Evolutionary conservation across 495 filamentous ascomycete genomes (phyloP), one percentile per base, ranked within the genome.

Genomic region (Penicillium pancosmium): DNA sequence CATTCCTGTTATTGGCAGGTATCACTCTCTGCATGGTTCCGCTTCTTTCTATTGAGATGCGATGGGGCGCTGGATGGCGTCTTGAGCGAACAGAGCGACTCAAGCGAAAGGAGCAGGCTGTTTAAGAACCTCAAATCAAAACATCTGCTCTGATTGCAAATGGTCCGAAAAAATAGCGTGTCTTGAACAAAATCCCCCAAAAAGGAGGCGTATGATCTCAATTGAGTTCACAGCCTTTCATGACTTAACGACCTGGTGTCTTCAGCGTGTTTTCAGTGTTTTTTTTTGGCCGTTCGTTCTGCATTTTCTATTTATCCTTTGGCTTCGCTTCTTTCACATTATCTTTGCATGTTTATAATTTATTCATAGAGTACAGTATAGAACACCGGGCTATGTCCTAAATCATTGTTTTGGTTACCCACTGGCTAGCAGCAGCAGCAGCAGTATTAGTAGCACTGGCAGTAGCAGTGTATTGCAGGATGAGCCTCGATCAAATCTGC

Each of bases 1-100:
- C 82, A 11, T 91, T 86, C 61, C 82, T 84, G 1, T 72, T 92
- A 18, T 72, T 91, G 44, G 84, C 71, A 21, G 78, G 75, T 5
- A 76, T 82, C 12, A 66, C 67, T 4, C 27, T 77, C 13, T 48
- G 55, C n/a, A 73, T 71, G 60, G 64, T 66, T 18, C 76, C 76
- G 3, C 57, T 80, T 18, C 38, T 80, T 15, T 64, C 64, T 56
- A 56, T 71, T 23, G 75, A 77, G 53, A 65, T 78, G 60, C 75
- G 71, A 47, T 82, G 70, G 70, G 80, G 80, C 7, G 73, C 78
- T 13, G 62, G 57, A 23, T 83, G 80, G 80, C 67, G 74, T 18
- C 56, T 62, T 19, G 64, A 70, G 46, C 68, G 74, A 13, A 62
- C 59, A 5, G 62, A 66, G 38, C 66, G 67, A 8, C 56, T 71